A percentile compares a stretch with the other conserved stretches of the same genome.
phyloP scores from a whole-genome alignment of 2,329 filamentous ascomycete genomes.

The Mycosphaerella sp. region DNA sequence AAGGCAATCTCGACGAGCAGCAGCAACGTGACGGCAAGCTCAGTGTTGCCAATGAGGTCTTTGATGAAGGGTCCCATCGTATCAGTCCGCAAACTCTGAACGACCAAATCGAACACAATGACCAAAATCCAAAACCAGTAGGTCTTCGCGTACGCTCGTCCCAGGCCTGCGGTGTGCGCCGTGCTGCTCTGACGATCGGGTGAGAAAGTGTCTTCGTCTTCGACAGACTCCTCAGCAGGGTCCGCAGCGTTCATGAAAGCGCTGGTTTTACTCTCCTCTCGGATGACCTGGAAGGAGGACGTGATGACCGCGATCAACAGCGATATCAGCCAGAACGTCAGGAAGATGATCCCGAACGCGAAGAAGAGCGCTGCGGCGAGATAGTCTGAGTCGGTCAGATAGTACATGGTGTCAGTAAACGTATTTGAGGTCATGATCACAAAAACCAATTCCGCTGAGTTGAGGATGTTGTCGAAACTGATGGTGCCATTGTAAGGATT shows the following conservation, averaged over 20 bases:
- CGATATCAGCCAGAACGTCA: constrained; percentile 96
- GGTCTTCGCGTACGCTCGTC: constrained; percentile 67
- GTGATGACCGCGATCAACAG: constrained; percentile 94
- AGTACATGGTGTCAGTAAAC: constrained; percentile 90
- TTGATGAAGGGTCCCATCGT: constrained; percentile 59
- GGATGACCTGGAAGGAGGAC: constrained; percentile 95
- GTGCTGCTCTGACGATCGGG: constrained; percentile 22
- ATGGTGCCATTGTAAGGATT: constrained; percentile 82
- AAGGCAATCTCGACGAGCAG: constrained; percentile 77
- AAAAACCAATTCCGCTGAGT: constrained; percentile 90
- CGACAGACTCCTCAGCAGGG: constrained; percentile 23
- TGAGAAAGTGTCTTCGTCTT: neutral
- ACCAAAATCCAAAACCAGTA: constrained; percentile 70
- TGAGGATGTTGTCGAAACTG: constrained; percentile 89
- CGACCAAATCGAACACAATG: constrained; percentile 73
- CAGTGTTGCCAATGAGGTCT: constrained; percentile 62
- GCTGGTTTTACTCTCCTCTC: constrained; percentile 90
- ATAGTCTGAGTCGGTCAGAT: constrained; percentile 86
- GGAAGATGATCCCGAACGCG: constrained; percentile 68
- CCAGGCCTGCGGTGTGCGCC: constrained; percentile 46
- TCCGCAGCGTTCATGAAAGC: constrained; percentile 76
- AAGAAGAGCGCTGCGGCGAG: constrained; percentile 75
- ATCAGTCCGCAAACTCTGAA: constrained; percentile 70
- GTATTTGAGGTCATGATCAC: constrained; percentile 99
- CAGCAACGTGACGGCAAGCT: constrained; percentile 68